These are phyloP conservation scores for Proliferodiscus dingleyae DNA, from an alignment of 2,329 filamentous ascomycete species.

Conservation along the genomic window DNA sequence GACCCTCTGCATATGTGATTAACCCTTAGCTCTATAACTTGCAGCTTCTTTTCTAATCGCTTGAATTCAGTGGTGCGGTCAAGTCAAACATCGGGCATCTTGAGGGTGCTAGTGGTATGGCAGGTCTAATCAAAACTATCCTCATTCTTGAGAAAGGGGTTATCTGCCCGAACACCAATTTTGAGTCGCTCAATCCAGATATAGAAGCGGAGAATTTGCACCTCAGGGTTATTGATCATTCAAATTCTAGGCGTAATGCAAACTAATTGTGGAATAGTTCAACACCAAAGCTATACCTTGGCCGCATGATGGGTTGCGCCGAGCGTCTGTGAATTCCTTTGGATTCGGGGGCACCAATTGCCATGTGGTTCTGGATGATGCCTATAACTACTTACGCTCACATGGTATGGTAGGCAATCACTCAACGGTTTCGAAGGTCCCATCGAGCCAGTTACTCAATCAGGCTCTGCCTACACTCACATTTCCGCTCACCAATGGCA, in stretches of 20 bases:
- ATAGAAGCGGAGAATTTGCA: constrained; percentile 15
- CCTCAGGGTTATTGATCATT: constrained; percentile 7
- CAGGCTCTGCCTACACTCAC: neutral
- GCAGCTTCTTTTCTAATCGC: neutral
- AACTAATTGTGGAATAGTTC: too few relatives aligned
- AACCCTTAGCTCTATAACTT: too few relatives aligned
- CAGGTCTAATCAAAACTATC: constrained; percentile 15
- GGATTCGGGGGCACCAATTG: constrained; percentile 24
- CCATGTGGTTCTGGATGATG: constrained; percentile 18
- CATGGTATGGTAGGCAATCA: too few relatives aligned
- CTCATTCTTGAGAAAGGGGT: constrained; percentile 27
- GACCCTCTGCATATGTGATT: constrained; percentile 16
- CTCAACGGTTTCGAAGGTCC: constrained; percentile 1
- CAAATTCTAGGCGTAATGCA: too few relatives aligned
- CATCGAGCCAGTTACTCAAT: constrained; percentile 1
- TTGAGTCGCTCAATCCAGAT: neutral
- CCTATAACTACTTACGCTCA: constrained; percentile 20
- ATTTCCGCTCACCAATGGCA: neutral
- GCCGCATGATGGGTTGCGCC: constrained; percentile 9
- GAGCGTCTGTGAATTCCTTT: constrained; percentile 25
- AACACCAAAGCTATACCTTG: too few relatives aligned
- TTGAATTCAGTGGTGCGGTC: neutral
- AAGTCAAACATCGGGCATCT: constrained; percentile 22
- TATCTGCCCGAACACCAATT: constrained; percentile 18
- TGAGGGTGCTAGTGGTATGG: constrained; percentile 18